Percentiles rank a stretch among this genome's conserved stretches.
Conservation (phyloP, 352 stramenopile species). For the Globisporangium nodosum region DNA sequence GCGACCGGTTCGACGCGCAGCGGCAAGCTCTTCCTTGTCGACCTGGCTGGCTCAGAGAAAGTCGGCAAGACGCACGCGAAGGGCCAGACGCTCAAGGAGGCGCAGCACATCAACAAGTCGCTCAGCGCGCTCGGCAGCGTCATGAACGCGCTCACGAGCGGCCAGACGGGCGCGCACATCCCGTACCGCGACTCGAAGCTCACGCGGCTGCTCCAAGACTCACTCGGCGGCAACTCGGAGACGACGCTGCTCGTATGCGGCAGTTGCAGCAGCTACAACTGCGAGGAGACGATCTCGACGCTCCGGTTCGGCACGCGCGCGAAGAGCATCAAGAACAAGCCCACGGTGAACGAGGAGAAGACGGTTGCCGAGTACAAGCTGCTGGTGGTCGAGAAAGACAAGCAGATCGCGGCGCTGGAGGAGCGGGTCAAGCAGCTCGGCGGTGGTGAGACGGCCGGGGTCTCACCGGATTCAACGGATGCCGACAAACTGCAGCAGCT, state of each 20-base stretch:
- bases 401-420: conserved; percentile 40
- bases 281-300: conserved; percentile 67
- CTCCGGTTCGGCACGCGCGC: conserved; percentile 71
- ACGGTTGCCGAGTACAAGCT: conserved; percentile 72
- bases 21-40: conserved; percentile 91
- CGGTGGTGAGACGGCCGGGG: not conserved
- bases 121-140: conserved; percentile 87
- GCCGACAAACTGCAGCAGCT: conserved; percentile 28
- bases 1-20: conserved; percentile 58
- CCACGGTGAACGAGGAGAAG: conserved; percentile 87
- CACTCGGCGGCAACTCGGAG: conserved; percentile 70
- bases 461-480: conserved; percentile 2
- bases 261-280: conserved; percentile 60
- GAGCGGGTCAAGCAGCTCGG: conserved; percentile 22
- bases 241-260: conserved; percentile 70
- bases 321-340: conserved; percentile 79
- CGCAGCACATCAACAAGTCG: conserved; percentile 89
- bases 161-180: conserved; percentile 86
- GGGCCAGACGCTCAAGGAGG: conserved; percentile 88
- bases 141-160: conserved; percentile 85
- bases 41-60: conserved; percentile 75
- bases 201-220: conserved; percentile 82
- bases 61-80: conserved; percentile 81
- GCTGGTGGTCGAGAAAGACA: conserved; percentile 51
- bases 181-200: conserved; percentile 89